Evolutionary conservation across 2,329 filamentous ascomycete genomes (phyloP).

Genomic region (Arthrinium phaeospermum): DNA sequence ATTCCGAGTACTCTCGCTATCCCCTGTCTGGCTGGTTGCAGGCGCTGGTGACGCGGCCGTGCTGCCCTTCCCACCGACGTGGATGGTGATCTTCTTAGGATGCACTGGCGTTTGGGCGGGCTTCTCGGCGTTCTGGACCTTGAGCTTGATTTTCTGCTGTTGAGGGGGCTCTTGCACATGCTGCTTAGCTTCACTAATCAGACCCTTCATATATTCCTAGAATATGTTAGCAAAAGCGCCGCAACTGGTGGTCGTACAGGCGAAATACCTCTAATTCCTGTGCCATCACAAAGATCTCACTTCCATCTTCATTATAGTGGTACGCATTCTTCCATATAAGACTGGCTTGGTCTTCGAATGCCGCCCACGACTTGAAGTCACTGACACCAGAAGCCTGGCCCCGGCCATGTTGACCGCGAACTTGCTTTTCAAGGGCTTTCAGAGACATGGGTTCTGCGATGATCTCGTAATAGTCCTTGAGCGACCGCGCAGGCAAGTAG

Average conservation of each 20-base stretch:
- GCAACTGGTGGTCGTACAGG: conserved; percentile 1
- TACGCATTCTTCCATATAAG: conserved; percentile 88
- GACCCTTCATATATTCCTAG: conserved; percentile 71
- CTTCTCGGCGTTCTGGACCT: conserved; percentile 55
- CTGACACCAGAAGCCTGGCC: conserved; percentile 65
- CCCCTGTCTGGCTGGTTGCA: conserved; percentile 38
- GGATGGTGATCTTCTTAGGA: conserved; percentile 73
- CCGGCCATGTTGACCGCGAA: conserved; percentile 74
- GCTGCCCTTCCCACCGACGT: conserved; percentile 66
- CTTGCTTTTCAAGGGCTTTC: conserved; percentile 76
- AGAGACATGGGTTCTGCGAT: conserved; percentile 83
- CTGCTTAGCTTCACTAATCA: conserved; percentile 74
- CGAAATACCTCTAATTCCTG: conserved; percentile 74
- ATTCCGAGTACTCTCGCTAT: conserved; percentile 40
- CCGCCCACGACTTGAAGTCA: conserved; percentile 82
- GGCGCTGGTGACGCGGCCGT: conserved; percentile 59
- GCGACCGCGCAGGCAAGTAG: conserved; percentile 73
- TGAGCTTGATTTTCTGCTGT: conserved; percentile 78
- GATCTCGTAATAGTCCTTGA: conserved; percentile 86
- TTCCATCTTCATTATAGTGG: conserved; percentile 91
- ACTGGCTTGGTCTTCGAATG: conserved; percentile 79
- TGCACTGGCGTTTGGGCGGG: conserved; percentile 47
- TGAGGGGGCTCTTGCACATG: conserved; percentile 74
- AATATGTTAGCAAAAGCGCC: conserved; percentile 28
- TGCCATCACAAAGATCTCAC: conserved; percentile 79